Percentiles rank a stretch among this genome's conserved stretches.
phyloP scores from a whole-genome alignment of 345 rosid genomes.

The Geranium brycei region DNA sequence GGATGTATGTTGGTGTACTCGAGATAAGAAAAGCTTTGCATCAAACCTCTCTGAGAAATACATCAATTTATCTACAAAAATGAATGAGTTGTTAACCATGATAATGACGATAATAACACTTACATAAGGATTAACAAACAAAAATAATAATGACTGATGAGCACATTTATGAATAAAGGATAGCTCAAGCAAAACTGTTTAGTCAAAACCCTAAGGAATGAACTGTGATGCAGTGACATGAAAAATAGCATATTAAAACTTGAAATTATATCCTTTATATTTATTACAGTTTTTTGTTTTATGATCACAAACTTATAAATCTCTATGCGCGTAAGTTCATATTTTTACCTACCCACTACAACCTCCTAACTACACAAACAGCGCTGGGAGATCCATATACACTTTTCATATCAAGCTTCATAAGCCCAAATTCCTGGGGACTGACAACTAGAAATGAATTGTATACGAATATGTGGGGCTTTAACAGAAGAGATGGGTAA shows the following conservation, averaged over 20 bases:
- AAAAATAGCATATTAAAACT: not conserved
- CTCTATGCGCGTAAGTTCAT: no score
- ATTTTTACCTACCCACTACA: no score
- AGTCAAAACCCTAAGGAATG: not conserved
- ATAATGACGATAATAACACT: not conserved
- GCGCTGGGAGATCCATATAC: no score
- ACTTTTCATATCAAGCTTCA: no score
- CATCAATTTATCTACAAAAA: conserved; percentile 71
- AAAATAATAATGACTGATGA: not conserved
- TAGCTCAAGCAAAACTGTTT: not conserved
- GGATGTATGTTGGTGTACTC: conserved; percentile 66
- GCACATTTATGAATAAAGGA: not conserved
- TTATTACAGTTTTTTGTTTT: no score
- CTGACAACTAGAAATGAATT: no score
- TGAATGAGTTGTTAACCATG: conserved; percentile 1
- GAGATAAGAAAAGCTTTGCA: conserved; percentile 85
- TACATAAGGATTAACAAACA: not conserved
- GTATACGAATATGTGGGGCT: no score
- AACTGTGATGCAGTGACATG: not conserved
- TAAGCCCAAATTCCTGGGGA: no score
- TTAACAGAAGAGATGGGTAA: no score
- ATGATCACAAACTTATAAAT: no score
- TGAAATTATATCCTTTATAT: no score
- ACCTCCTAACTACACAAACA: no score
- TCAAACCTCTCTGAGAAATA: conserved; percentile 83